These are phyloP conservation scores for Boletus tomentosulus DNA, from an alignment of 768 basidiomycete genomes.

Conservation along the genomic window DNA sequence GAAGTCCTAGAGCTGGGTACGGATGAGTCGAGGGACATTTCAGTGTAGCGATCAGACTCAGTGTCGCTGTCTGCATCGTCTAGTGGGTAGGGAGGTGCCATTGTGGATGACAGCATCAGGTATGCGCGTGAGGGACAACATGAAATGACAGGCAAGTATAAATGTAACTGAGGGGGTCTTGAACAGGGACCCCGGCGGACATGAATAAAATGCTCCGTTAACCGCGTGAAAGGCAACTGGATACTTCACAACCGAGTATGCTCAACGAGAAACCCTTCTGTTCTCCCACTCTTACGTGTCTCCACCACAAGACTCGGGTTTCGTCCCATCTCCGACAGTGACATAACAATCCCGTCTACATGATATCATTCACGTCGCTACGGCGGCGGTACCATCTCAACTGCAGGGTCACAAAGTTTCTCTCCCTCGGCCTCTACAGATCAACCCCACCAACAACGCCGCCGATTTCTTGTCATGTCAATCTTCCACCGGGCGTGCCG, in stretches of 20 bases:
- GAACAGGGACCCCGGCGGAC: constrained; percentile 29
- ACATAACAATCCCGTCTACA: not conserved
- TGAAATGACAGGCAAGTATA: constrained; percentile 15
- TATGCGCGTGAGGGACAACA: not conserved
- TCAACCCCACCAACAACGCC: too few species aligned
- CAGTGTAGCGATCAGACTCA: constrained; percentile 42
- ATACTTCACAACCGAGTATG: not conserved
- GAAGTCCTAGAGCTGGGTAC: constrained; percentile 52
- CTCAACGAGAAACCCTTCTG: too few species aligned
- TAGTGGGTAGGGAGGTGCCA: constrained; percentile 11
- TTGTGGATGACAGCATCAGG: constrained; percentile 11
- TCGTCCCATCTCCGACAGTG: constrained; percentile 17
- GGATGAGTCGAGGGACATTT: constrained; percentile 39
- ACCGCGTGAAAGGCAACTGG: constrained; percentile 24
- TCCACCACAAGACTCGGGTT: constrained; percentile 4
- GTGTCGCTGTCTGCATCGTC: constrained; percentile 46
- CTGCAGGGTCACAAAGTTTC: not conserved
- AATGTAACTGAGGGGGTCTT: constrained; percentile 15
- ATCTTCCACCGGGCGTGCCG: not conserved
- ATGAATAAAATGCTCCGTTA: constrained; percentile 30
- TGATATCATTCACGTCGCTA: not conserved
- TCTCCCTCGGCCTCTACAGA: not conserved
- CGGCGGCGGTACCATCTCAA: not conserved
- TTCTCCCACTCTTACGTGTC: constrained; percentile 1
- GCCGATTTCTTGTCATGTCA: too few species aligned